Conservation (phyloP, 352 stramenopile species). For the Blastocystis sp. region DNA sequence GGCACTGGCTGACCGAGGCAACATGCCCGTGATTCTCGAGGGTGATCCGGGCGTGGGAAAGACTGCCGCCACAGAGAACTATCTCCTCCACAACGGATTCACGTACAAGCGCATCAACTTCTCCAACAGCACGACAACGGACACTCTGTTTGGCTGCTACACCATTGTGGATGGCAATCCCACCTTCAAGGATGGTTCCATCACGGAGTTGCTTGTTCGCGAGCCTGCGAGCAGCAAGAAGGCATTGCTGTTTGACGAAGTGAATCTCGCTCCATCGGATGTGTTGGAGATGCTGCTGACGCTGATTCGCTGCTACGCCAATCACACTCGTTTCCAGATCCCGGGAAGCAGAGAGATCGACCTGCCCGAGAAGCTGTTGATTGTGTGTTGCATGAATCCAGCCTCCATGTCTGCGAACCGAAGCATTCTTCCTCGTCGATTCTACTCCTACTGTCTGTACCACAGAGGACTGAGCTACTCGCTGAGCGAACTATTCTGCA, state of each 20-base stretch:
- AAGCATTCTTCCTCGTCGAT: background rate
- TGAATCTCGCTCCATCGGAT: background rate
- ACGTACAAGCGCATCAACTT: constrained; percentile 42
- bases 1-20: background rate
- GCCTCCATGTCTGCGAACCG: background rate
- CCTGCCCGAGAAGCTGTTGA: background rate
- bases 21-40: background rate
- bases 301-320: background rate
- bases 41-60: background rate
- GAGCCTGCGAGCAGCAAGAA: background rate
- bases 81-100: background rate
- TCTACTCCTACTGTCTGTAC: background rate
- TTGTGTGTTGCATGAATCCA: background rate
- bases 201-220: constrained; percentile 11
- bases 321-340: background rate
- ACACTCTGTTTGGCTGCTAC: constrained; percentile 43
- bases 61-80: background rate
- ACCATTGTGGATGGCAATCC: constrained; percentile 5
- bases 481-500: no score
- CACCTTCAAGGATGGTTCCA: constrained; percentile 11
- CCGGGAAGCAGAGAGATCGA: background rate
- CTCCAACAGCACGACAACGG: constrained; percentile 33
- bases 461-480: background rate
- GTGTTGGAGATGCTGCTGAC: background rate
- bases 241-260: background rate